Evolutionary conservation across 345 rosid genomes (phyloP).

Genomic region (Sisymbrium altissimum): DNA sequence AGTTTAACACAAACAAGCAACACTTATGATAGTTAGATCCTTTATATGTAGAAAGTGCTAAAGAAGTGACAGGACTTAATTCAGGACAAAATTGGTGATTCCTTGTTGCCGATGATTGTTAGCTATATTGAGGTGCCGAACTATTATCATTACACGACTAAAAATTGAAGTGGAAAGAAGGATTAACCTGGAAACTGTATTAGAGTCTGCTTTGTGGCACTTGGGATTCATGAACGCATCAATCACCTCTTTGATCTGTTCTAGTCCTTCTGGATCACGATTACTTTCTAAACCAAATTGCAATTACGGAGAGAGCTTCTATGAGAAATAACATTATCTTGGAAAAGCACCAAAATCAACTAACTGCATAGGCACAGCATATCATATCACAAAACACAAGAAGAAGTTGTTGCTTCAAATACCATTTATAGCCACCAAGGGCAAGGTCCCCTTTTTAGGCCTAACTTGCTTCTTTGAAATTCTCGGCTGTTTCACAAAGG

Average conservation of each 20-base stretch:
- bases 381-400: constrained; percentile 3
- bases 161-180: constrained; percentile 12
- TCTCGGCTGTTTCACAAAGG: constrained; percentile 49
- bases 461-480: constrained; percentile 45
- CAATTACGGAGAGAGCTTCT: neutral
- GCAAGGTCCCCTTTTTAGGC: constrained; percentile 32
- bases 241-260: constrained; percentile 56
- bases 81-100: neutral
- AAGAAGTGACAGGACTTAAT: neutral
- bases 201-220: constrained; percentile 77
- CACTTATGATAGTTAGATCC: neutral
- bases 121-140: neutral
- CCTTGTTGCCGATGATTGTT: constrained; percentile 7
- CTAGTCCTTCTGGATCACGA: constrained; percentile 32
- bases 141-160: neutral
- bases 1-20: neutral
- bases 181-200: constrained; percentile 53
- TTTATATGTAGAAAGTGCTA: neutral
- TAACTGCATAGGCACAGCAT: constrained; percentile 13
- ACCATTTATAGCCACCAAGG: constrained; percentile 43
- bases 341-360: constrained; percentile 4
- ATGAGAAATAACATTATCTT: neutral
- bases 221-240: constrained; percentile 82
- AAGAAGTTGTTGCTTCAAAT: constrained; percentile 19
- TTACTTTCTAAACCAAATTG: constrained; percentile 32